A percentile compares a stretch with the other conserved stretches of the same genome.
phyloP scores from a whole-genome alignment of 306 rosid genomes.

The Amphicarpaea edgeworthii region DNA sequence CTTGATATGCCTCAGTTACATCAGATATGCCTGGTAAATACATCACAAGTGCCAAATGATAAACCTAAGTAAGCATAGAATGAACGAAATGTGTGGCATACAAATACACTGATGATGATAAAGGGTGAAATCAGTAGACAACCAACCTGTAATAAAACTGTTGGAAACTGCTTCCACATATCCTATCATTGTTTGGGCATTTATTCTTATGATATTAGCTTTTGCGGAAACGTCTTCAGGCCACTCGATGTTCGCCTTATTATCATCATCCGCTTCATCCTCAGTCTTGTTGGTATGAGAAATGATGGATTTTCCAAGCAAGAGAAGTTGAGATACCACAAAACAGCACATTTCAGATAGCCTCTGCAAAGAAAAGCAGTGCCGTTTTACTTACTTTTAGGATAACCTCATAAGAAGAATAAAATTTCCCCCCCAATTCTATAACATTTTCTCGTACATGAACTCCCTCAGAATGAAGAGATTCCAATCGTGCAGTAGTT shows the following conservation, averaged over 20 bases:
- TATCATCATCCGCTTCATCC: constrained; percentile 58
- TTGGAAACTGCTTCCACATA: constrained; percentile 86
- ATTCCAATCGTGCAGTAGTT: constrained; percentile 83
- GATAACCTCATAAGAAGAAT: constrained; percentile 13
- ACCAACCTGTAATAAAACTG: constrained; percentile 87
- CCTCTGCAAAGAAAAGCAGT: constrained; percentile 70
- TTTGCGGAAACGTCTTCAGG: constrained; percentile 89
- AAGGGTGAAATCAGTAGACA: constrained; percentile 15
- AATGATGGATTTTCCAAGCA: constrained; percentile 81
- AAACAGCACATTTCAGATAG: constrained; percentile 94
- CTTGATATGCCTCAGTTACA: constrained; percentile 82
- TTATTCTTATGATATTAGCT: constrained; percentile 84
- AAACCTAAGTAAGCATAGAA: not conserved
- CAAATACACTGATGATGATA: constrained; percentile 2
- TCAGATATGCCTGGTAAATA: constrained; percentile 80
- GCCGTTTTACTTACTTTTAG: constrained; percentile 26
- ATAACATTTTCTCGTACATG: constrained; percentile 68
- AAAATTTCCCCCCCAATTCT: constrained; percentile 24
- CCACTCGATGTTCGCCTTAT: constrained; percentile 69
- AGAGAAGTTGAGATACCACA: constrained; percentile 84
- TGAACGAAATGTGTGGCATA: not conserved
- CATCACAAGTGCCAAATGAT: constrained; percentile 22
- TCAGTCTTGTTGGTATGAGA: constrained; percentile 72
- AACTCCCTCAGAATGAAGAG: constrained; percentile 95
- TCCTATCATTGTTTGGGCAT: constrained; percentile 78